Percentiles rank a stretch among this genome's conserved stretches.
Evolutionary conservation across 2,329 filamentous ascomycete species (phyloP).

Genomic region (Clarireedia hainanense): DNA sequence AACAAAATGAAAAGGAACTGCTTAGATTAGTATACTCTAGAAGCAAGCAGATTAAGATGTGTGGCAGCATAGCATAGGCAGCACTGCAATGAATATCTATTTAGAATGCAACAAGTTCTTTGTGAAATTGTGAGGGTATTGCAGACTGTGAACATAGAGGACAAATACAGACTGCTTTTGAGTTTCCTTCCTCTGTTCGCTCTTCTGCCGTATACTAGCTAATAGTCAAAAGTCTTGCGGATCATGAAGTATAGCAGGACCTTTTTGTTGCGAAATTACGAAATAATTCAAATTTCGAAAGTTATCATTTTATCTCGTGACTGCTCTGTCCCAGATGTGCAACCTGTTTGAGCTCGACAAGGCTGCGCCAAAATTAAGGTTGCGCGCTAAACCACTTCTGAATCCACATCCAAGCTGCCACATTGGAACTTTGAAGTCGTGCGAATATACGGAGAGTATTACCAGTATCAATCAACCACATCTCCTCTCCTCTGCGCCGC

Average conservation of each 20-base stretch:
- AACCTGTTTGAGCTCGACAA: too few relatives aligned
- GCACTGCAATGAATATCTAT: background rate
- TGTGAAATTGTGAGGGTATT: background rate
- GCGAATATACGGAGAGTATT: slow-evolving; percentile 1
- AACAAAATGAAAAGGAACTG: background rate
- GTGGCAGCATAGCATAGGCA: background rate
- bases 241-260: too few relatives aligned
- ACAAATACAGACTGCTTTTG: too few relatives aligned
- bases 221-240: too few relatives aligned
- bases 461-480: background rate
- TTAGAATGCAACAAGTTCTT: too few relatives aligned
- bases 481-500: background rate
- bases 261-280: too few relatives aligned
- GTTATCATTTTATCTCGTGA: too few relatives aligned
- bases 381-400: slow-evolving; percentile 7
- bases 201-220: too few relatives aligned
- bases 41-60: background rate
- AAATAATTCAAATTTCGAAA: too few relatives aligned
- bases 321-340: too few relatives aligned
- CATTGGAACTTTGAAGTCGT: slow-evolving; percentile 7
- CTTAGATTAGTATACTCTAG: background rate
- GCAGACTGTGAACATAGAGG: background rate
- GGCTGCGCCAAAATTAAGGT: background rate
- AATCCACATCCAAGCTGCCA: slow-evolving; percentile 12
- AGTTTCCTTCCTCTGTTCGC: too few relatives aligned